phyloP scores from a whole-genome alignment of 1,139 yeast species.

The Candida gigantensis region DNA sequence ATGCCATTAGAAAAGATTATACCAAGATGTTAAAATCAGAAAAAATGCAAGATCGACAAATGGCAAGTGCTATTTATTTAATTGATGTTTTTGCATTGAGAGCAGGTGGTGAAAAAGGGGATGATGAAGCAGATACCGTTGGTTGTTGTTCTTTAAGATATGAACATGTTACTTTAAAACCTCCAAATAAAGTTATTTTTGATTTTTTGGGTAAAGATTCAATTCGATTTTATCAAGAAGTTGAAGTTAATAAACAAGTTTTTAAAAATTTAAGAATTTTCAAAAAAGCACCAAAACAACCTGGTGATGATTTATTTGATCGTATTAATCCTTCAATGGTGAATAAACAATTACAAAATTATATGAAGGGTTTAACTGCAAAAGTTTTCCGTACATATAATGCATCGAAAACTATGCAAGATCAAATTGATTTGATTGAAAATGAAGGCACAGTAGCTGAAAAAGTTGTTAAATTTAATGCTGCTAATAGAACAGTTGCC shows the following conservation, averaged over 20 bases:
- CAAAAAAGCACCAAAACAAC: constrained; percentile 82
- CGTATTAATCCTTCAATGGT: constrained; percentile 80
- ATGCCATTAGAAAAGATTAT: constrained; percentile 74
- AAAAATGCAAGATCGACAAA: constrained; percentile 83
- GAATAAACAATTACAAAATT: constrained; percentile 83
- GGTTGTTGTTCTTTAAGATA: constrained; percentile 94
- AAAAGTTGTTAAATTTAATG: constrained; percentile 83
- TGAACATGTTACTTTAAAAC: constrained; percentile 84
- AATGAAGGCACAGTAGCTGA: constrained; percentile 87
- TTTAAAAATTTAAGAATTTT: constrained; percentile 85
- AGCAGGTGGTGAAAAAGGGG: constrained; percentile 98
- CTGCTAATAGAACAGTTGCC: constrained; percentile 94
- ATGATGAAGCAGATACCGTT: constrained; percentile 97
- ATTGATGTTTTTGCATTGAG: constrained; percentile 94
- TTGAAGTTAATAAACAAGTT: constrained; percentile 85
- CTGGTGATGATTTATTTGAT: constrained; percentile 92
- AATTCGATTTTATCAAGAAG: constrained; percentile 88
- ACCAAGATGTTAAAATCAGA: constrained; percentile 67
- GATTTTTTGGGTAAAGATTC: constrained; percentile 97
- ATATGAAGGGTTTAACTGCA: constrained; percentile 93
- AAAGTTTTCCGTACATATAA: constrained; percentile 97
- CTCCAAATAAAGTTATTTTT: constrained; percentile 86
- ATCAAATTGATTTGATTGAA: constrained; percentile 78
- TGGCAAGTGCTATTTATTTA: constrained; percentile 91
- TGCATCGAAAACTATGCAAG: constrained; percentile 97